Conservation (phyloP, 2,329 filamentous ascomycete genomes). For the Cercospora zeina region DNA sequence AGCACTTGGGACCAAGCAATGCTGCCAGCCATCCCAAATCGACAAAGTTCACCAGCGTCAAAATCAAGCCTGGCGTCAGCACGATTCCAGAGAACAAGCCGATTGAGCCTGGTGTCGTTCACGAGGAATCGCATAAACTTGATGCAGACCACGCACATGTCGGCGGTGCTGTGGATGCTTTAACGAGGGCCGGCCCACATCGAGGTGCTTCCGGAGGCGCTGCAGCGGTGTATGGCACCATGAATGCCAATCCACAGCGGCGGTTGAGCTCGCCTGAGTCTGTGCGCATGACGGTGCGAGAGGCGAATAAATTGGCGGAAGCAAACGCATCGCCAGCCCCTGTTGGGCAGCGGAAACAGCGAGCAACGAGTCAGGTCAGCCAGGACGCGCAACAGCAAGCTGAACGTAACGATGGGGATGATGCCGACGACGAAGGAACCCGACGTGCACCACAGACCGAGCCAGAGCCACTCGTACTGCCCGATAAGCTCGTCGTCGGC, state of each 20-base stretch:
- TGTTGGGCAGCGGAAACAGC: constrained; percentile 1
- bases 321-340: constrained; percentile 25
- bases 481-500: constrained; percentile 21
- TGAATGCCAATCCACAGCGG: constrained; percentile 29
- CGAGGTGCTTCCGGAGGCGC: constrained; percentile 65
- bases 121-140: constrained; percentile 11
- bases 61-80: constrained; percentile 61
- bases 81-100: constrained; percentile 46
- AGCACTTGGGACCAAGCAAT: constrained; percentile 65
- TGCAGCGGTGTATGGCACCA: constrained; percentile 56
- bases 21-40: constrained; percentile 60
- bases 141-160: constrained; percentile 14
- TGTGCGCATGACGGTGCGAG: constrained; percentile 25
- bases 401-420: background rate
- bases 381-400: constrained; percentile 17
- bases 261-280: constrained; percentile 26
- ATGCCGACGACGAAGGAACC: background rate
- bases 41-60: constrained; percentile 63
- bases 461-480: constrained; percentile 11
- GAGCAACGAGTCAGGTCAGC: constrained; percentile 5
- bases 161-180: constrained; percentile 21
- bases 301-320: constrained; percentile 33
- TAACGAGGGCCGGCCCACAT: constrained; percentile 18
- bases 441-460: background rate
- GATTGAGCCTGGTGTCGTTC: constrained; percentile 25